Evolutionary conservation across 352 stramenopile genomes (phyloP).

Genomic region (Phytophthora sp.): DNA sequence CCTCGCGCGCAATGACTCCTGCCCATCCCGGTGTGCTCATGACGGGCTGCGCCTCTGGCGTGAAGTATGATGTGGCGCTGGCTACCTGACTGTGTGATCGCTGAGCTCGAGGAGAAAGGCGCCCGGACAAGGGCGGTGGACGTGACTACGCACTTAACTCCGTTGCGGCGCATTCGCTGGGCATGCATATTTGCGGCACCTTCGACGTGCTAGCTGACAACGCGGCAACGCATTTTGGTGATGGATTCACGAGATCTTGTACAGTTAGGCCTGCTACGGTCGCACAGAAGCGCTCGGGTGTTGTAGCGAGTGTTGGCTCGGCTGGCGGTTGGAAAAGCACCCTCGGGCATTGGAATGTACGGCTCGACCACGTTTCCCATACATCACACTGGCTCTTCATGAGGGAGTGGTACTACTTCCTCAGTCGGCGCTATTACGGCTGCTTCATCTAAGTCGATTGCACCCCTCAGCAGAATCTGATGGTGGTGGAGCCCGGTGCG

Average conservation of each 20-base stretch:
- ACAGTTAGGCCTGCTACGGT: slow-evolving; percentile 47
- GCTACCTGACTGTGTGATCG: slow-evolving; percentile 47
- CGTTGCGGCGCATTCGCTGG: slow-evolving; percentile 27
- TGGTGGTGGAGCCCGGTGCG: slow-evolving; percentile 42
- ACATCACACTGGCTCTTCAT: slow-evolving; percentile 40
- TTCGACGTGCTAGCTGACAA: slow-evolving; percentile 58
- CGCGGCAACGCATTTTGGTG: slow-evolving; percentile 28
- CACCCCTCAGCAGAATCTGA: no score
- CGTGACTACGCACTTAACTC: slow-evolving; percentile 39
- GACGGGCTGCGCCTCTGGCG: slow-evolving; percentile 48
- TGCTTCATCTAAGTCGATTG: no score
- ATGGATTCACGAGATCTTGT: slow-evolving; percentile 29
- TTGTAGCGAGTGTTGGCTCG: slow-evolving; percentile 55
- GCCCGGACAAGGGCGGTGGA: slow-evolving; percentile 43
- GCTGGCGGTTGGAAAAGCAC: slow-evolving; percentile 38
- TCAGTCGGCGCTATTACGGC: no score
- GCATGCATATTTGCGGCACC: slow-evolving; percentile 28
- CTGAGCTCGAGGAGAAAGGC: slow-evolving; percentile 38
- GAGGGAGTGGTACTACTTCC: slow-evolving; percentile 42
- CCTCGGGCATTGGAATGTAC: slow-evolving; percentile 42
- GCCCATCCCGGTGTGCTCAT: slow-evolving; percentile 34
- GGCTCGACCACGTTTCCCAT: slow-evolving; percentile 53
- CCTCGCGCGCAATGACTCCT: slow-evolving; percentile 16
- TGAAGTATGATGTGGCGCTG: slow-evolving; percentile 43
- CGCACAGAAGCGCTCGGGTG: slow-evolving; percentile 35